phyloP scores from a whole-genome alignment of 2,329 filamentous ascomycete genomes.

The Sclerotinia glacialis region DNA sequence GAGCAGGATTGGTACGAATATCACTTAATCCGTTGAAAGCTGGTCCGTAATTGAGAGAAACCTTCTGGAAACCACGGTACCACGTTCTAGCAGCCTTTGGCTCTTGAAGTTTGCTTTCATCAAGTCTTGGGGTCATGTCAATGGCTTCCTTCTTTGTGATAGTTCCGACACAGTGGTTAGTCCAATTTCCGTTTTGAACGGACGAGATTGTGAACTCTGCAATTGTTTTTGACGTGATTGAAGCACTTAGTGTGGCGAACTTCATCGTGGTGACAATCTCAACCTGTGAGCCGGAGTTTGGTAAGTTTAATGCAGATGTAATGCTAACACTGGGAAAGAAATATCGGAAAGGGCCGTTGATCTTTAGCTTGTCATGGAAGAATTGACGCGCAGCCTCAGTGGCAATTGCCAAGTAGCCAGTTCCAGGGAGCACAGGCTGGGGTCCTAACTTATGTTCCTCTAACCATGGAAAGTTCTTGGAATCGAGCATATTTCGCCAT shows the following conservation, averaged over 20 bases:
- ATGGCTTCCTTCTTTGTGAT: background rate
- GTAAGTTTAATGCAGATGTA: conserved; percentile 18
- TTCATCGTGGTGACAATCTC: conserved; percentile 21
- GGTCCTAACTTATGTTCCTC: conserved; percentile 52
- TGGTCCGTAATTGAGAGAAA: conserved; percentile 44
- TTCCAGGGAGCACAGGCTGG: conserved; percentile 47
- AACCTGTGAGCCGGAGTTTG: conserved; percentile 12
- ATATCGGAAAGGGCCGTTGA: conserved; percentile 5
- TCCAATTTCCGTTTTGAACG: conserved; percentile 16
- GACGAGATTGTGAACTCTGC: conserved; percentile 18
- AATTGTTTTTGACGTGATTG: conserved; percentile 11
- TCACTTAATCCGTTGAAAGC: conserved; percentile 41
- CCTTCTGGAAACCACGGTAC: conserved; percentile 39
- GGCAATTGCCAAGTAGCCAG: conserved; percentile 41
- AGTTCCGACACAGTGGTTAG: conserved; percentile 16
- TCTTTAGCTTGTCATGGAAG: background rate
- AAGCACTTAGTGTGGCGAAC: conserved; percentile 14
- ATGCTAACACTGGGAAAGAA: conserved; percentile 18
- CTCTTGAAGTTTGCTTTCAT: conserved; percentile 29
- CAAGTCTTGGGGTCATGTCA: background rate
- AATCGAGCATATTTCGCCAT: conserved; percentile 22
- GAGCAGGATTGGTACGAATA: conserved; percentile 35
- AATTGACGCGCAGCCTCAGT: conserved; percentile 16
- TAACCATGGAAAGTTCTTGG: conserved; percentile 47
- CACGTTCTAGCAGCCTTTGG: conserved; percentile 37